Evolutionary conservation across 305 asterid genomes (phyloP), one percentile per base, ranked within the genome.

Genomic region (Nicotiana rustica): DNA sequence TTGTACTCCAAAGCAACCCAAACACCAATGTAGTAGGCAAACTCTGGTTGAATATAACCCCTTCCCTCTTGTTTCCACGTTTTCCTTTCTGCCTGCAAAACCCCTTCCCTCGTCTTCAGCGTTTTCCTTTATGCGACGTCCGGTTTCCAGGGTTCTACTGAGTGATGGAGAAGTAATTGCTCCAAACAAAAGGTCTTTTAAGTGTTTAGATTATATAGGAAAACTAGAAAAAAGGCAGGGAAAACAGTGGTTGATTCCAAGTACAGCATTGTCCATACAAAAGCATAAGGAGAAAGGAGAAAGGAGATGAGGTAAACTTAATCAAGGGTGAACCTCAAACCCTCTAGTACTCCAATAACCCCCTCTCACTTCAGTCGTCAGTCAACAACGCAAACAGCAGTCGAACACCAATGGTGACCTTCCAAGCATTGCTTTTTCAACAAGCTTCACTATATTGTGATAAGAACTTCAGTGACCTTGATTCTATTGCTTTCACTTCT

Each of bases 1-100:
- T 70, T 57, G 41, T 41, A 52, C 78, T 71, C 18, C 47, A 69
- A 71, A 47, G 38, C 49, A 47, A 71, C 78, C 78, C 61, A 19
- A 71, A 71, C 10, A 44, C 13, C 78, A 44, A 47, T 44, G 38
- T 21, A 71, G 19, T 18, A n/a, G 56, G 64, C 44, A 49, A 75
- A 52, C 64, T 6, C 41, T 3, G 25, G 29, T 75, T 14, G 79
- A 4, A 25, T 12, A 70, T 49, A 75, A 52, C 44, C 61, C 38
- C 49, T 71, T 52, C 78, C 61, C 41, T 47, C 41, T 21, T 71
- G 38, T 47, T 71, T 47, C 61, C 78, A 47, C 49, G 38, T 47
- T 71, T 21, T 47, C 61, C 19, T 21, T 71, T 71, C 61, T 71
- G 78, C 7, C 41, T 47, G 60, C 13, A 70, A 70, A 19, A 41